These are phyloP conservation scores for Cucurbita maxima DNA, from an alignment of 306 rosid genomes.

Conservation along the genomic window DNA sequence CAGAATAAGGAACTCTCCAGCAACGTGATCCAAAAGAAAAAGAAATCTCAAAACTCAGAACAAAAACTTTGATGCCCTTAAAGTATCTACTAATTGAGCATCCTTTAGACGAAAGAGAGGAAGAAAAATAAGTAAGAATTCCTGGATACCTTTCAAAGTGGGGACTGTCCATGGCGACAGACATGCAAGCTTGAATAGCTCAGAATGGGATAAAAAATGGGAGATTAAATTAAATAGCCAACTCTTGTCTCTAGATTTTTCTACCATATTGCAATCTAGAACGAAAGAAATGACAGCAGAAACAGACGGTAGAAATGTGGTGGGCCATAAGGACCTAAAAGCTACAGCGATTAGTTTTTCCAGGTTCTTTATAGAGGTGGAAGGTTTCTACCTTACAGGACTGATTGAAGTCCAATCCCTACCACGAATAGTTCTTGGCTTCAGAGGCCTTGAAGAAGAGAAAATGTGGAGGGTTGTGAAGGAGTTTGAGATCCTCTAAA, in stretches of 20 bases:
- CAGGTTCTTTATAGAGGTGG: neutral
- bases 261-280: neutral
- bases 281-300: neutral
- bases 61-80: no score
- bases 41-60: no score
- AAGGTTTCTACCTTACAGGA: neutral
- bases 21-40: no score
- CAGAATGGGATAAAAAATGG: no score
- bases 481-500: neutral
- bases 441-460: neutral
- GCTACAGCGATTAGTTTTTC: neutral
- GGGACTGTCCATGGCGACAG: no score
- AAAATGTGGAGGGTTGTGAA: neutral
- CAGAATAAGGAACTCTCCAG: no score
- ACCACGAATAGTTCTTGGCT: neutral
- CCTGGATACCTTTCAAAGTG: no score
- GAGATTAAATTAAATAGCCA: neutral
- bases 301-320: neutral
- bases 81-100: no score
- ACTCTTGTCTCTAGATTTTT: neutral
- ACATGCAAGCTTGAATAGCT: neutral
- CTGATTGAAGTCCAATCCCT: neutral
- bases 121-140: no score
- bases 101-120: no score
- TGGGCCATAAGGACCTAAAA: neutral